Percentiles rank a stretch among this genome's conserved stretches.
phyloP scores from a whole-genome alignment of 1,284 basidiomycete species.

The Cryptococcus deneoformans region DNA sequence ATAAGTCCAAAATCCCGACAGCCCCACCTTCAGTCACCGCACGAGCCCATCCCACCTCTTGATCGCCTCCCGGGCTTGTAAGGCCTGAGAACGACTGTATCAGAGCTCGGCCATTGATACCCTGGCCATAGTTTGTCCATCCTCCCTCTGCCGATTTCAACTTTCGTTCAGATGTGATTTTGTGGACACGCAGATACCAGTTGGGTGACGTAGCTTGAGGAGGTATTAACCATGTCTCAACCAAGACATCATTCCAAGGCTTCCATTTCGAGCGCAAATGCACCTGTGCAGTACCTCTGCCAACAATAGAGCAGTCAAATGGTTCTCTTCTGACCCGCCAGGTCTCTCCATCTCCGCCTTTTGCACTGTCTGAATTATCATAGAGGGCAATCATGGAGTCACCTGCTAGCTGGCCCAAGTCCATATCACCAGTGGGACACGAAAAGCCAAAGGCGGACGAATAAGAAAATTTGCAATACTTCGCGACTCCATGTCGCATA shows the following conservation, averaged over 20 bases:
- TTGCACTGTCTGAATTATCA: conserved; percentile 53
- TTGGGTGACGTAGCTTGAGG: conserved; percentile 57
- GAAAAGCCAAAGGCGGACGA: conserved; percentile 71
- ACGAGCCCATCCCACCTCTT: conserved; percentile 50
- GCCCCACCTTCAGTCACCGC: conserved; percentile 62
- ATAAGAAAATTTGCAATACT: conserved; percentile 74
- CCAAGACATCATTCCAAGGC: conserved; percentile 66
- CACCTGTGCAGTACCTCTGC: conserved; percentile 43
- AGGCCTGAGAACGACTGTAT: conserved; percentile 43
- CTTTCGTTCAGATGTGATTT: conserved; percentile 56
- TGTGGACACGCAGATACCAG: conserved; percentile 69
- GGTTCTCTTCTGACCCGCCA: conserved; percentile 68
- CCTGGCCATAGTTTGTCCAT: conserved; percentile 69
- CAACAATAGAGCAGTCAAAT: conserved; percentile 61
- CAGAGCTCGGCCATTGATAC: conserved; percentile 60
- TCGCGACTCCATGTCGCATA: conserved; percentile 70
- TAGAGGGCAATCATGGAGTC: conserved; percentile 68
- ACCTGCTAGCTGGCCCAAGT: conserved; percentile 66
- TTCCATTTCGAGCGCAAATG: conserved; percentile 68
- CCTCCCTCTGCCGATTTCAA: conserved; percentile 63
- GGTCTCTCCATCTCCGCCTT: conserved; percentile 56
- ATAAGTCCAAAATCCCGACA: conserved; percentile 60
- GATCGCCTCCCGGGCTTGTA: conserved; percentile 35
- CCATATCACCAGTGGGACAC: conserved; percentile 64
- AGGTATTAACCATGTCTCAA: conserved; percentile 72